Percentiles rank a stretch among this genome's conserved stretches.
Evolutionary conservation across 2,329 filamentous ascomycete genomes (phyloP).

Genomic region (Venturia nashicola): DNA sequence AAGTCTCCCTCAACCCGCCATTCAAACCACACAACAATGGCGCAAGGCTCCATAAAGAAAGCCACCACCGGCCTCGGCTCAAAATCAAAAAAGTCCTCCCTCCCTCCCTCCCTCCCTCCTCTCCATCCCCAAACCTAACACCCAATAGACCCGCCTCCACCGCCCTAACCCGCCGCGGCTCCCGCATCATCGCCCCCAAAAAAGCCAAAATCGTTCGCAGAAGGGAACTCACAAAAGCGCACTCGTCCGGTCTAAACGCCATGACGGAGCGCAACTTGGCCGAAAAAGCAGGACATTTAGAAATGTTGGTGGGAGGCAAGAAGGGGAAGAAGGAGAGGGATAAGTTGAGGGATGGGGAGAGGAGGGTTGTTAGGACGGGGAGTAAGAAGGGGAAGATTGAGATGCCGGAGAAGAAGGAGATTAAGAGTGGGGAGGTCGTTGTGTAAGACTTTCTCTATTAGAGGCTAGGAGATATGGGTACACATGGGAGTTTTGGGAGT

Average conservation of each 20-base stretch:
- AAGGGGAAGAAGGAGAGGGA: conserved; percentile 34
- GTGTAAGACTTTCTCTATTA: background rate
- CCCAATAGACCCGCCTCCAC: background rate
- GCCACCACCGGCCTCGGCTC: conserved; percentile 18
- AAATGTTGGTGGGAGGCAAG: conserved; percentile 55
- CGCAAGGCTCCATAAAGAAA: conserved; percentile 38
- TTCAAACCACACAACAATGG: conserved; percentile 22
- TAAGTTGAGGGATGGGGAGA: conserved; percentile 8
- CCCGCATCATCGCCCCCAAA: conserved; percentile 53
- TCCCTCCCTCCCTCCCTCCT: background rate
- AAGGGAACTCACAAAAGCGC: conserved; percentile 51
- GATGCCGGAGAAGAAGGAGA: conserved; percentile 19
- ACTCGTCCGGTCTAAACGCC: conserved; percentile 47
- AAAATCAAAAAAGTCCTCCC: conserved; percentile 25
- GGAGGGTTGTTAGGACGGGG: background rate
- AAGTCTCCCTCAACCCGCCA: background rate
- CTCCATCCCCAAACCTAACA: background rate
- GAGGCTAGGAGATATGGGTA: background rate
- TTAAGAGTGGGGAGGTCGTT: conserved; percentile 14
- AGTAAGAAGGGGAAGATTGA: conserved; percentile 12
- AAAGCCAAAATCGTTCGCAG: conserved; percentile 48
- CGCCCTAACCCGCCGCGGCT: conserved; percentile 40
- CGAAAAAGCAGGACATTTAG: conserved; percentile 56
- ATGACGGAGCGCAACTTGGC: conserved; percentile 58
- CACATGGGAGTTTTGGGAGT: background rate